Conservation (phyloP, 371 early-diverging fungal species). For the Actinomucor elegans region DNA sequence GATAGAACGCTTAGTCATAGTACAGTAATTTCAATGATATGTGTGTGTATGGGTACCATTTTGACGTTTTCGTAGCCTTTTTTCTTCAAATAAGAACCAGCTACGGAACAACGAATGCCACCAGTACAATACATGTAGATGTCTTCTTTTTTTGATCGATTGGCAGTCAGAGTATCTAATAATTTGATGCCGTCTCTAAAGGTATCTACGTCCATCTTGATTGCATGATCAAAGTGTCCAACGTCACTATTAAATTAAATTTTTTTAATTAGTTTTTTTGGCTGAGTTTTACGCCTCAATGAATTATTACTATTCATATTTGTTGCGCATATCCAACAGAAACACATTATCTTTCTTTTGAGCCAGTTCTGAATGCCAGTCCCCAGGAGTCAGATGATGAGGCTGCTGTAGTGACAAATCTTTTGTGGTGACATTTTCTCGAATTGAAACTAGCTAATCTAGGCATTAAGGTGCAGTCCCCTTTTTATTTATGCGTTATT, state of each 20-base stretch:
- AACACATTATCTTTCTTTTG: constrained; percentile 29
- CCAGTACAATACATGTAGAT: constrained; percentile 87
- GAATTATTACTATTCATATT: constrained; percentile 76
- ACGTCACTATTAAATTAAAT: constrained; percentile 52
- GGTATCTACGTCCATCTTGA: constrained; percentile 72
- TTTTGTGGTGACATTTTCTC: constrained; percentile 44
- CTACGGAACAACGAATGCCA: constrained; percentile 78
- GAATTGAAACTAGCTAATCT: constrained; percentile 59
- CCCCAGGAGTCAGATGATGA: constrained; percentile 57
- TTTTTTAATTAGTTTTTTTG: too few relatives aligned
- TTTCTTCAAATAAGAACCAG: constrained; percentile 67
- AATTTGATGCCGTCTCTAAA: constrained; percentile 63
- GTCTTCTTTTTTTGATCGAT: constrained; percentile 42
- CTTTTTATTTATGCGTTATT: neutral
- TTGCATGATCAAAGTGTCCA: constrained; percentile 69
- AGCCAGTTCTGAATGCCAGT: constrained; percentile 64
- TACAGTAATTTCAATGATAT: neutral
- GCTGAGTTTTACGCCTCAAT: too few relatives aligned
- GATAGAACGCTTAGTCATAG: neutral
- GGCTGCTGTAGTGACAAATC: constrained; percentile 59
- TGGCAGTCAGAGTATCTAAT: constrained; percentile 22
- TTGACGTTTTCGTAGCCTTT: constrained; percentile 69
- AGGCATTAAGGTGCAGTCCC: too few relatives aligned
- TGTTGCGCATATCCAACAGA: constrained; percentile 79
- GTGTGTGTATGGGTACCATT: constrained; percentile 37